Conservation (phyloP, 352 stramenopile genomes). For the Bremia lactucae region DNA sequence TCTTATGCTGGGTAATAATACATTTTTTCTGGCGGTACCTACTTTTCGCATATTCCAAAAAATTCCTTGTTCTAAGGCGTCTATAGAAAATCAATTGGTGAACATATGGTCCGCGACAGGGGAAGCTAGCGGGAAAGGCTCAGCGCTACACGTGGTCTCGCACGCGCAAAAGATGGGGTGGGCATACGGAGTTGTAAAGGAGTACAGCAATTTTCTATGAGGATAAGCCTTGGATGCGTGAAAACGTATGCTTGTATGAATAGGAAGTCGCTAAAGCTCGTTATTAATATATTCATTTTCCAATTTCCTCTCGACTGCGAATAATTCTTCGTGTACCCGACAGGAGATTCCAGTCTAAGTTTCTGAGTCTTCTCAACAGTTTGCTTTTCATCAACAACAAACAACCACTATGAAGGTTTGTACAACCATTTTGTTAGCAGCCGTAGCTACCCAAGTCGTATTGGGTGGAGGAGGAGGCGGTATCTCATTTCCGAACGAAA, state of each 20-base stretch:
- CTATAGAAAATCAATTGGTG: no score
- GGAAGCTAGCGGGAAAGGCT: constrained; percentile 9
- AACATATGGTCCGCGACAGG: not conserved
- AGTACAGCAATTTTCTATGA: constrained; percentile 1
- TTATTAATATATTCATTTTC: constrained; percentile 12
- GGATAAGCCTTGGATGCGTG: constrained; percentile 16
- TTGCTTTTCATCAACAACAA: constrained; percentile 10
- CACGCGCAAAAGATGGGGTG: constrained; percentile 9
- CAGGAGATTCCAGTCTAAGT: no score
- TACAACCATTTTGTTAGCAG: constrained; percentile 22
- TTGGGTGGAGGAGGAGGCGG: constrained; percentile 20
- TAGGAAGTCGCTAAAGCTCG: not conserved
- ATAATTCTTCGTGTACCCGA: constrained; percentile 18
- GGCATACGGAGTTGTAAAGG: constrained; percentile 11
- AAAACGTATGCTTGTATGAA: constrained; percentile 11
- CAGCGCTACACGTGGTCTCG: constrained; percentile 15
- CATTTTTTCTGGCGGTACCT: no score
- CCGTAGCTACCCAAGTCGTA: constrained; percentile 29
- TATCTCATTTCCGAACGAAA: constrained; percentile 18
- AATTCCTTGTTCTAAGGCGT: no score
- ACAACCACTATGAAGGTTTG: constrained; percentile 27
- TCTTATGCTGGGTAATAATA: no score
- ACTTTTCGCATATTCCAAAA: no score
- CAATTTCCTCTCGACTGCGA: constrained; percentile 22
- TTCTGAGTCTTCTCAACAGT: constrained; percentile 15